Evolutionary conservation across 129 eudicot species (phyloP), one percentile per base, ranked within the genome.

Genomic region (Artemisia tridentata): DNA sequence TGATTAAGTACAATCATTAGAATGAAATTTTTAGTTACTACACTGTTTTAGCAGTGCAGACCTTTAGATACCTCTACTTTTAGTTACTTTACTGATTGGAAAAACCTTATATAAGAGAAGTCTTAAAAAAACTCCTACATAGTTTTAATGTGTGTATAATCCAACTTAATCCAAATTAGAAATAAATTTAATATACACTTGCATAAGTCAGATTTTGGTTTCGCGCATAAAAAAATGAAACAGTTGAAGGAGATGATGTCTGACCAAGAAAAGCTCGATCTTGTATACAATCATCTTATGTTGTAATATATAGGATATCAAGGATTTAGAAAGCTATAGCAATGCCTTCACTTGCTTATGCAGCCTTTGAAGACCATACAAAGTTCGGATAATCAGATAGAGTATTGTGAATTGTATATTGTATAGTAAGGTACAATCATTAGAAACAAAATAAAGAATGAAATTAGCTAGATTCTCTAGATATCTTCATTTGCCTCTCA

Each of bases 31-130:
- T 11, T 69, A 13, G 20, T 18, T 23, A 51, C 23, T 67, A 21
- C 16, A 19, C 63, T 31, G 49, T 51, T 67, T 14, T n/a, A 27
- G 72, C 48, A 25, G 16, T 68, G 59, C 72, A 68, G 51, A 48
- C 72, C 58, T 67, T 48, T 50, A 68, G 61, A n/a, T 23, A 25
- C 27, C 27, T 50, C 25, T 49, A 51, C 72, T 68, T 68, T 10
- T 45, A 50, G 60, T 27, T 50, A 9, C 27, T 8, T 51, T 27
- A 7, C 11, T 13, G 60, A 15, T 25, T 67, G 21, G 19, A 45
- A 67, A 67, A 49, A 49, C 58, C 45, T 38, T 7, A 38, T 38
- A 38, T 38, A 7, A 38, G 45, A 38, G 45, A 7, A 8, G 10
- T 38, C 45, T 38, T 7, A 38, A 38, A 38, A 1, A 38, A 7